A percentile compares a stretch with the other conserved stretches of the same genome.
Conservation (phyloP, 805 yeast genomes). For the Spencermartinsiella europaea region DNA sequence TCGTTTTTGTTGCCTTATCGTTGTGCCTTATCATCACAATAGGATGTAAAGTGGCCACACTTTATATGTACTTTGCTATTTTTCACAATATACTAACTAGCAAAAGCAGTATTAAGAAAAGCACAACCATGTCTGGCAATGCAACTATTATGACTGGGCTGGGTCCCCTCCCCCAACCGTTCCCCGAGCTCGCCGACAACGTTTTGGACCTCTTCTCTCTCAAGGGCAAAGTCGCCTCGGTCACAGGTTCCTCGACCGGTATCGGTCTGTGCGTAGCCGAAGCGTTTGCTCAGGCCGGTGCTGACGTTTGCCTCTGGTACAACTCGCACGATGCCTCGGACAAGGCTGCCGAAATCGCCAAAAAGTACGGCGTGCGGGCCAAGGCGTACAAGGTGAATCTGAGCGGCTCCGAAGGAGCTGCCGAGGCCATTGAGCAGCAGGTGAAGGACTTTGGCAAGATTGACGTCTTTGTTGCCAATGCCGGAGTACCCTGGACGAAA, state of each 20-base stretch:
- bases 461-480: conserved; percentile 83
- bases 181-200: conserved; percentile 47
- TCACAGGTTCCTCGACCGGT: conserved; percentile 83
- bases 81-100: no score
- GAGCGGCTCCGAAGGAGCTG: conserved; percentile 46
- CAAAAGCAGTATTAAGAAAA: no score
- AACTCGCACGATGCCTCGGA: conserved; percentile 59
- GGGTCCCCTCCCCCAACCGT: conserved; percentile 45
- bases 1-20: no score
- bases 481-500: conserved; percentile 78
- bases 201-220: conserved; percentile 69
- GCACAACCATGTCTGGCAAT: conserved; percentile 24
- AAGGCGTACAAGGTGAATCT: conserved; percentile 63
- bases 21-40: no score
- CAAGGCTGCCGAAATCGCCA: conserved; percentile 50
- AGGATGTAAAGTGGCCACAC: no score
- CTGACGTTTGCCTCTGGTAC: conserved; percentile 70
- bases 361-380: conserved; percentile 54
- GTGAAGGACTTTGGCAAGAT: conserved; percentile 69
- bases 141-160: conserved; percentile 31
- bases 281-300: conserved; percentile 84
- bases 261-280: conserved; percentile 79
- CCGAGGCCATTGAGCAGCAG: conserved; percentile 44
- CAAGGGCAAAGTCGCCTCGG: conserved; percentile 75
- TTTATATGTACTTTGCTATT: no score